These are phyloP conservation scores for Cetraspora pellucida DNA, from an alignment of 192 early-diverging fungal genomes.

Conservation along the genomic window DNA sequence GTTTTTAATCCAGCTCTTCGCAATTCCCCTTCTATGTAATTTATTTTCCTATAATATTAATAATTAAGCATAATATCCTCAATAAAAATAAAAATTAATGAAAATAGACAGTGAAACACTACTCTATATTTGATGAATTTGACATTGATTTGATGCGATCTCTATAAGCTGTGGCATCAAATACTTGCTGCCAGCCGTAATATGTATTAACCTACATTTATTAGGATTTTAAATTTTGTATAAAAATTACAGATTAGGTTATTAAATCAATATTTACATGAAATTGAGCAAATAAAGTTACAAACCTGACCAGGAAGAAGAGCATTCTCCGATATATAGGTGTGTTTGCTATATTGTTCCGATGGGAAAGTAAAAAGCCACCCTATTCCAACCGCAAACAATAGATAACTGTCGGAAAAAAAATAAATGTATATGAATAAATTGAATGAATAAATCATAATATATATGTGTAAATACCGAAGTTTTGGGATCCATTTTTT, in stretches of 20 bases:
- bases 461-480: slow-evolving; percentile 23
- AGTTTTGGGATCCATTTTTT: slow-evolving; percentile 22
- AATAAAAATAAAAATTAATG: slow-evolving; percentile 21
- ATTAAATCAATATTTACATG: neutral
- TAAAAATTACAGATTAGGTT: neutral
- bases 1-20: slow-evolving; percentile 55
- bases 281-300: neutral
- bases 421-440: neutral
- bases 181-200: slow-evolving; percentile 48
- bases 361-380: slow-evolving; percentile 71
- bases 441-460: neutral
- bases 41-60: slow-evolving; percentile 41
- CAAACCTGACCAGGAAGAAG: slow-evolving; percentile 70
- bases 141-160: slow-evolving; percentile 42
- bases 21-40: slow-evolving; percentile 54
- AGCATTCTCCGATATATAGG: slow-evolving; percentile 80
- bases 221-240: neutral
- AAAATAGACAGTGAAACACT: slow-evolving; percentile 37
- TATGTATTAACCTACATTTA: slow-evolving; percentile 55
- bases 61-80: neutral
- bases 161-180: slow-evolving; percentile 49
- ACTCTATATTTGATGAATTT: slow-evolving; percentile 28
- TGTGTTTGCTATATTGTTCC: slow-evolving; percentile 60
- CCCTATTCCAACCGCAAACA: slow-evolving; percentile 58
- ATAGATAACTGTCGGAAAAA: slow-evolving; percentile 7